Percentiles rank a stretch among this genome's conserved stretches.
phyloP scores from a whole-genome alignment of 352 stramenopile genomes.

The Aphanomyces cochlioides region DNA sequence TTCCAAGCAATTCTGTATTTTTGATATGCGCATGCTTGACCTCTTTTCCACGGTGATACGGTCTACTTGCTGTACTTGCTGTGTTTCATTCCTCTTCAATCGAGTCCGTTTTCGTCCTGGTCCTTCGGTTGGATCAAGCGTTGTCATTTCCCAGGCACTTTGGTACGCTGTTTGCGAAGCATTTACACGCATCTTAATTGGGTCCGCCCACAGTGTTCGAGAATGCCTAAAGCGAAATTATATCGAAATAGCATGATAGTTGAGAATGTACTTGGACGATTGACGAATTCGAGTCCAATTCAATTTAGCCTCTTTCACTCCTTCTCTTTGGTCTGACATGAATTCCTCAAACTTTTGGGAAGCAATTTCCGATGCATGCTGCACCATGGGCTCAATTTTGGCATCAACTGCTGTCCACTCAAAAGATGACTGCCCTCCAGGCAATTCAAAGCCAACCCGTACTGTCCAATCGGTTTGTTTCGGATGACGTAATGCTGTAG shows the following conservation, averaged over 20 bases:
- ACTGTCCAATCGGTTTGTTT: slow-evolving; percentile 23
- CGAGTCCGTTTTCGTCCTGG: slow-evolving; percentile 50
- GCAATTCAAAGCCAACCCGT: not conserved
- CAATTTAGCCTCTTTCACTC: not conserved
- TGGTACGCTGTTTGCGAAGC: slow-evolving; percentile 20
- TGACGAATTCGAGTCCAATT: not conserved
- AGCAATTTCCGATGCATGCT: not conserved
- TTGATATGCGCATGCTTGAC: not conserved
- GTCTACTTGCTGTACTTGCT: no score
- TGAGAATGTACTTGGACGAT: not conserved
- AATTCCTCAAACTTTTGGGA: not conserved
- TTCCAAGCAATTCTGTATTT: slow-evolving; percentile 31
- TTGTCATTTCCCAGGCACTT: slow-evolving; percentile 1
- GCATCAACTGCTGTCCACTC: not conserved
- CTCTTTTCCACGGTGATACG: not conserved
- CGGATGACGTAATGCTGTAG: slow-evolving; percentile 42
- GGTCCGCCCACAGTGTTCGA: slow-evolving; percentile 7
- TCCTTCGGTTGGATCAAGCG: slow-evolving; percentile 49
- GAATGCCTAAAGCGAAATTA: not conserved
- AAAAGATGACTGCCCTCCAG: not conserved
- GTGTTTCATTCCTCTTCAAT: slow-evolving; percentile 33
- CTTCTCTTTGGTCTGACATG: not conserved
- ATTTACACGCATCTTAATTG: not conserved
- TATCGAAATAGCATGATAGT: not conserved
- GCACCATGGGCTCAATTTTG: not conserved